Evolutionary conservation across 345 rosid species (phyloP), one percentile per base, ranked within the genome.

Genomic region (Balakata baccata): DNA sequence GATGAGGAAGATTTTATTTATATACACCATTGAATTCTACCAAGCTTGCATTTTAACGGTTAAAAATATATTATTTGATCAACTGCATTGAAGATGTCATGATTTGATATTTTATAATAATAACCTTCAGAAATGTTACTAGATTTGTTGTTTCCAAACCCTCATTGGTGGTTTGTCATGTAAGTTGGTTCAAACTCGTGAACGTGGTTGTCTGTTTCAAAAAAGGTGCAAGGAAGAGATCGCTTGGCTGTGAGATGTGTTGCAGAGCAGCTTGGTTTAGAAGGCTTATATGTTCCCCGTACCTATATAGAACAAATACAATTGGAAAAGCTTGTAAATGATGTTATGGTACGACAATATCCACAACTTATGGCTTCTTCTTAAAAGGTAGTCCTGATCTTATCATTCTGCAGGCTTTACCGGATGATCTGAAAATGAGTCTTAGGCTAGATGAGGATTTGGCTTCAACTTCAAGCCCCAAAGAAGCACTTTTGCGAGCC

Each of bases 221-320:
- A 76, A 76, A 79, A 96, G 99, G 99, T 96, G 71, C 99, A 96
- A 89, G 99, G 99, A 81, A 90, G 83, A 85, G 99, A 96, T 71
- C 88, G 98, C 50, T 68, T 77, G 71, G 76, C 69, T 49, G 93
- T 96, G 68, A 84, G 79, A 84, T 57, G 61, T 74, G 86, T 90
- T 50, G 96, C 92, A 17, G 94, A 89, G 78, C 86, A 86, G 82
- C 90, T 95, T 64, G 93, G 93, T 53, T 81, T 95, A 86, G 99
- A 95, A 61, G 96, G 97, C 66, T 87, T 92, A 50, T 95, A 87
- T 81, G 84, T 89, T 76, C 87, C 99, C 65, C 96, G 92, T 57
- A 95, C 99, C 57, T 95, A 95, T 78, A 95, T 95, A 77, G 98
- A 92, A 78, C 98, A 95, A 81, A 95, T 95, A 76, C 98, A 95